Evolutionary conservation across 306 rosid species (phyloP).

Genomic region (Prunus mume): DNA sequence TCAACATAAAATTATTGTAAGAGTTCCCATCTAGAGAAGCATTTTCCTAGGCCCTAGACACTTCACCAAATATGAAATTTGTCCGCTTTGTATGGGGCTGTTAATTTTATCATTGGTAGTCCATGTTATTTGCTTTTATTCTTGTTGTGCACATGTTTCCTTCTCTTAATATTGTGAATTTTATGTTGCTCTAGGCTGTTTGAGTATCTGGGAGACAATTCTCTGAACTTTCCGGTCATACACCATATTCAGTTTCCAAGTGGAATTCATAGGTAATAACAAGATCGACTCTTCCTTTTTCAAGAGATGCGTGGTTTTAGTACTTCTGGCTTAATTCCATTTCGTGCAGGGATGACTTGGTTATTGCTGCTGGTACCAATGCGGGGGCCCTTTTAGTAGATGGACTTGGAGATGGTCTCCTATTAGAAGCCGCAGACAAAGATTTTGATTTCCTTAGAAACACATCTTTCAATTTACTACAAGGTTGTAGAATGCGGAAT

Average conservation of each 20-base stretch:
- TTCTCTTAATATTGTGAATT: constrained; percentile 12
- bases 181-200: constrained; percentile 52
- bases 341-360: constrained; percentile 79
- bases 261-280: constrained; percentile 72
- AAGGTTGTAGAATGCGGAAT: constrained; percentile 98
- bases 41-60: background rate
- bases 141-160: constrained; percentile 6
- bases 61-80: background rate
- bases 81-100: background rate
- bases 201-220: constrained; percentile 72
- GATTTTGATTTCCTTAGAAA: constrained; percentile 85
- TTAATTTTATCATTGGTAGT: background rate
- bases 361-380: constrained; percentile 84
- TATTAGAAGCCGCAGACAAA: constrained; percentile 76
- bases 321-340: constrained; percentile 13
- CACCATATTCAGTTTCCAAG: constrained; percentile 88
- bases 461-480: constrained; percentile 94
- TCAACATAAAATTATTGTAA: background rate
- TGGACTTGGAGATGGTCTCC: constrained; percentile 95
- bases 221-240: constrained; percentile 76
- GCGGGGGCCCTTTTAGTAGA: constrained; percentile 95
- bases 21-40: background rate
- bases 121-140: background rate
- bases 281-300: constrained; percentile 1
- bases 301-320: constrained; percentile 6